Evolutionary conservation across 139 green algal genomes (phyloP), one percentile per base, ranked within the genome.

Genomic region (Eudorina sp.): DNA sequence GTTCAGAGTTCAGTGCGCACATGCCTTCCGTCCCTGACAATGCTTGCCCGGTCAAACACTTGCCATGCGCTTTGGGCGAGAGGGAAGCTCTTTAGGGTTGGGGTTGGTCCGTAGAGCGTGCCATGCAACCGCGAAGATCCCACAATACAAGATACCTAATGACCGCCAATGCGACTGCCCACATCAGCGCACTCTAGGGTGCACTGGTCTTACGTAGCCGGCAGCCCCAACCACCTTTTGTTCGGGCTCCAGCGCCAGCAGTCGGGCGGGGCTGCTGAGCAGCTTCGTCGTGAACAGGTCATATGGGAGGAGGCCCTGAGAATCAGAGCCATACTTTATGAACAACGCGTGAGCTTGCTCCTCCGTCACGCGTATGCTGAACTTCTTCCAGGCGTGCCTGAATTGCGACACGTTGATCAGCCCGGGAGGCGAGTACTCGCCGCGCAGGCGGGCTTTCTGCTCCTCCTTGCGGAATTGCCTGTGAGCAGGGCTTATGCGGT

Each of bases 251-350:
- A 95, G 41, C 6, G 90, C 93, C 72, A 95, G 85, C 73, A 95
- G 76, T n/a, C 91, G 75, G 25, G 91, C 83, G 25, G 90, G 90
- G 41, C 83, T 92, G 31, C 80, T 73, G 27, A 93, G 86, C 84
- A 94, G 89, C 74, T 91, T 93, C 9, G 89, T 75, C 31, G 88
- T 89, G 89, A 94, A 94, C 46, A 94, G 83, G 69, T 94, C 90
- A 60, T 93, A 93, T 9, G 94, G 94, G 68, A 95, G 81, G 43
- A 93, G 55, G 11, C 92, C 92, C 85, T 95, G 90, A 11, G 90
- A 68, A 69, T 93, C 90, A 34, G 87, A 92, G 58, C 92, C 92
- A 74, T 94, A 94, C 88, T 94, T 94, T 73, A 92, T 86, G 86
- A 95, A 95, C 60, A 95, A 36, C 1, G 89, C 92, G 23, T 40